Base-by-base conservation (phyloP, 2,329 filamentous ascomycete genomes). In the Trichoderma koningiopsis region DNA sequence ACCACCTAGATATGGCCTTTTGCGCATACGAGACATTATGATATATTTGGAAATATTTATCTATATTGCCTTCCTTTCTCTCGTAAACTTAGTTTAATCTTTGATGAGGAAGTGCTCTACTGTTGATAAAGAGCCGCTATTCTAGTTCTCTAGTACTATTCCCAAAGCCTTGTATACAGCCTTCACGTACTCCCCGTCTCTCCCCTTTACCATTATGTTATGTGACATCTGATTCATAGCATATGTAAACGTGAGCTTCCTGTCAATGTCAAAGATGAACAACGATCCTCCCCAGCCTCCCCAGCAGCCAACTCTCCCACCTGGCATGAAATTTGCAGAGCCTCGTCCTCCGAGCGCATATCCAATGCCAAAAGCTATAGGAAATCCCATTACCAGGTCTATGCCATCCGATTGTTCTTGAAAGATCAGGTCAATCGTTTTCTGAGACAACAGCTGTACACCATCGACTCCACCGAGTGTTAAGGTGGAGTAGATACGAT, bases 231-330 rank as follows among this genome's bases (percentile, higher is more conserved):
- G 52, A n/a, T 67, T 70, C 82, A 85, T 84, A 2, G 76, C 74
- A 74, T 85, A 85, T 0, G 75, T 73, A 35, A 85, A 79, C 0
- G 83, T 84, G 69, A 84, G 72, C 19, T 76, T 72, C 2, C 78
- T 72, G 37, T 83, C 80, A 5, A 79, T 49, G 71, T 85, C 83
- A 77, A 84, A 81, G 33, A 84, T 70, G 4, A 77, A 71, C 1
- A 82, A 68, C 0, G 82, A 83, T 0, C 83, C 83, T 13, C 83
- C 83, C 79, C 79, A 84, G 0, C 83, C 83, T 29, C 78, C 77
- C 82, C 83, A 84, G 68, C 78, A 83, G 56, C 73, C 72, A 16
- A 77, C 27, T 4, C 68, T 68, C 75, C 81, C 82, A 27, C 75
- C 68, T 2, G 79, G 78, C 29, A 69, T 40, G 33, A 59, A 68